A percentile compares a stretch with the other conserved stretches of the same genome.
Evolutionary conservation across 371 early-diverging fungal species (phyloP).

Genomic region (Actinomortierella ambigua): DNA sequence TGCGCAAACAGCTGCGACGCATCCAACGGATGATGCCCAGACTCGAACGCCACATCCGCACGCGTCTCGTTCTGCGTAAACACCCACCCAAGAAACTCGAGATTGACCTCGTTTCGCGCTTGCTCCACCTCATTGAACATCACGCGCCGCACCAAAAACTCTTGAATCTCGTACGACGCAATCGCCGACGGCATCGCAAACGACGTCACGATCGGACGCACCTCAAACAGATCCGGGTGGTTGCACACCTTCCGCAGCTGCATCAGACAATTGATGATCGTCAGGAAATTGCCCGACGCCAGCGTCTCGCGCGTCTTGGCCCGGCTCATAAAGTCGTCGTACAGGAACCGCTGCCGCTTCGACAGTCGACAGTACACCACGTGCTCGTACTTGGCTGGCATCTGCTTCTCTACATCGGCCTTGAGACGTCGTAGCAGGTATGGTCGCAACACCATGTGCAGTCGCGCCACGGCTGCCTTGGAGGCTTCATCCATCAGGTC

Average conservation of each 20-base stretch:
- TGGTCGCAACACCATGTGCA: slow-evolving; percentile 84
- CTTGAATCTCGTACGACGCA: slow-evolving; percentile 49
- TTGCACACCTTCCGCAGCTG: slow-evolving; percentile 97
- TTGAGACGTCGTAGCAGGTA: slow-evolving; percentile 90
- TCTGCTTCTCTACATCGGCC: slow-evolving; percentile 84
- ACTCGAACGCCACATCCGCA: slow-evolving; percentile 45
- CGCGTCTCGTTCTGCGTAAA: slow-evolving; percentile 37
- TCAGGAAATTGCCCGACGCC: slow-evolving; percentile 75
- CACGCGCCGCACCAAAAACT: slow-evolving; percentile 54
- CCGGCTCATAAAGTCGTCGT: slow-evolving; percentile 88
- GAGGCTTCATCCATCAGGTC: slow-evolving; percentile 64
- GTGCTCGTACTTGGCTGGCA: slow-evolving; percentile 86
- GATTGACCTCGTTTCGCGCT: slow-evolving; percentile 27
- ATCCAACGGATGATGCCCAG: slow-evolving; percentile 49
- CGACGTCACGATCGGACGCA: slow-evolving; percentile 82
- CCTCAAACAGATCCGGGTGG: slow-evolving; percentile 95
- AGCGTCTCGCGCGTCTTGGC: slow-evolving; percentile 80
- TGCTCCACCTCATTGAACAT: slow-evolving; percentile 42
- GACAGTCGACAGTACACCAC: slow-evolving; percentile 80
- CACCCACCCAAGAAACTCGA: slow-evolving; percentile 57
- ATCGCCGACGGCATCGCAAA: slow-evolving; percentile 70
- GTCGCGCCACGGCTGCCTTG: slow-evolving; percentile 63
- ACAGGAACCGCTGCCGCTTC: slow-evolving; percentile 83
- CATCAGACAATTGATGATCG: slow-evolving; percentile 93
- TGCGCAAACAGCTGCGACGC: slow-evolving; percentile 49